Conservation (phyloP, 306 rosid species). For the Ormosia semicastrata region DNA sequence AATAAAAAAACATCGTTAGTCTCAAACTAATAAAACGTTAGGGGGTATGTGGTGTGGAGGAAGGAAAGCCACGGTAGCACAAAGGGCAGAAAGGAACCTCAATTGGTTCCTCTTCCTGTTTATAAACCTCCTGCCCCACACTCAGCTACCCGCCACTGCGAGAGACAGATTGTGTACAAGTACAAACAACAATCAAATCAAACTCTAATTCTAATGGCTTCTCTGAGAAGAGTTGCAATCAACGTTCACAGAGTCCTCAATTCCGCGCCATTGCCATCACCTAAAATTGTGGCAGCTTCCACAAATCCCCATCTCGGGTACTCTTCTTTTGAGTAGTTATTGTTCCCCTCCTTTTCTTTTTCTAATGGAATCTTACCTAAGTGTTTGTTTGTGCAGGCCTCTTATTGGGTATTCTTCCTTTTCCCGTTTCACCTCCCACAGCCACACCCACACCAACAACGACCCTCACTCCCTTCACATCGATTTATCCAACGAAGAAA, state of each 20-base stretch:
- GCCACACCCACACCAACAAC: constrained; percentile 4
- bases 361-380: neutral
- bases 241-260: constrained; percentile 37
- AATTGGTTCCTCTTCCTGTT: neutral
- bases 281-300: neutral
- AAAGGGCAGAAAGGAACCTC: neutral
- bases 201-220: constrained; percentile 35
- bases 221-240: constrained; percentile 39
- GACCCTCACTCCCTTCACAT: constrained; percentile 29
- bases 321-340: no score
- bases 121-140: neutral
- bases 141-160: no score
- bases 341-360: neutral
- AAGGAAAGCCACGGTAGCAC: constrained; percentile 14
- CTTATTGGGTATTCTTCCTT: neutral
- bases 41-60: neutral
- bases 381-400: constrained; percentile 20
- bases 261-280: neutral
- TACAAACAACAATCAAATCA: no score
- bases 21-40: no score
- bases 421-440: constrained; percentile 39
- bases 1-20: no score
- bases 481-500: constrained; percentile 71
- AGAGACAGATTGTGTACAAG: no score
- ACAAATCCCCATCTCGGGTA: constrained; percentile 24